Conservation (phyloP, 805 yeast species). For the Candida quercuum region DNA sequence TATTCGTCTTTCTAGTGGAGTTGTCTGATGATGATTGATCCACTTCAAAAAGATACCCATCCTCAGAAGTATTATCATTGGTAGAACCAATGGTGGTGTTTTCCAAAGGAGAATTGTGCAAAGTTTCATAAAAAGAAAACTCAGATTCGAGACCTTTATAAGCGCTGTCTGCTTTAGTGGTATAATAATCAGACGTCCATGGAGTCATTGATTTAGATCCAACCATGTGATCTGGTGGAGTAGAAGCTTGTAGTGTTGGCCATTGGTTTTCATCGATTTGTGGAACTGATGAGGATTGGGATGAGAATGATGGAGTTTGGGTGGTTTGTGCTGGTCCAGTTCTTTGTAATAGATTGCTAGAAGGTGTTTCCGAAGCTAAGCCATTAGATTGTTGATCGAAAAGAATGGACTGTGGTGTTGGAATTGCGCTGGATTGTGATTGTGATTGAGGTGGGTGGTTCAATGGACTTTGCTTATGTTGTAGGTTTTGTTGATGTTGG, state of each 20-base stretch:
- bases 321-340: neutral
- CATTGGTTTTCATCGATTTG: conserved; percentile 13
- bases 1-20: too few species aligned
- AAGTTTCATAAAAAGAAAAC: conserved; percentile 8
- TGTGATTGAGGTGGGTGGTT: neutral
- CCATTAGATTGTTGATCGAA: too few species aligned
- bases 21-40: too few species aligned
- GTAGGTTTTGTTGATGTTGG: neutral
- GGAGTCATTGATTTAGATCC: too few species aligned
- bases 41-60: neutral
- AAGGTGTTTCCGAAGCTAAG: too few species aligned
- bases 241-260: conserved; percentile 16
- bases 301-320: neutral
- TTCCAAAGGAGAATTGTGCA: conserved; percentile 19
- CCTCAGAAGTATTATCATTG: conserved; percentile 4
- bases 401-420: neutral
- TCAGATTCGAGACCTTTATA: neutral
- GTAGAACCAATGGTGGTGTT: conserved; percentile 4
- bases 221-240: conserved; percentile 8
- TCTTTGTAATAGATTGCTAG: too few species aligned
- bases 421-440: neutral
- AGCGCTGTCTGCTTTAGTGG: neutral
- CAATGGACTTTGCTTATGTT: neutral
- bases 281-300: conserved; percentile 3
- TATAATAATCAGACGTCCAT: too few species aligned